These are phyloP conservation scores for Kandelia obovata DNA, from an alignment of 345 rosid genomes.

Conservation along the genomic window DNA sequence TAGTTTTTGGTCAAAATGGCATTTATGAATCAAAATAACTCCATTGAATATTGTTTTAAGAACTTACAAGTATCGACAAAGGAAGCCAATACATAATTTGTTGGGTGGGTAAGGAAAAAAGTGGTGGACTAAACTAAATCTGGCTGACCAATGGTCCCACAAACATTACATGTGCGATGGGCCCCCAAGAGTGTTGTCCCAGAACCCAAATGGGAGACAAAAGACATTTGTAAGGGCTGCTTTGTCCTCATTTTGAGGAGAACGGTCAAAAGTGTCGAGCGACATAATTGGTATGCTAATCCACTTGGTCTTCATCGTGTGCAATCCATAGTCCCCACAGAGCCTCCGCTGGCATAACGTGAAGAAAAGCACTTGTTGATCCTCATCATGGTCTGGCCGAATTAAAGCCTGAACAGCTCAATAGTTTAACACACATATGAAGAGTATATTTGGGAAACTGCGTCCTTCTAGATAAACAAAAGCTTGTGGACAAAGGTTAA, in stretches of 20 bases:
- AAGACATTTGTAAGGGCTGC: slow-evolving; percentile 10
- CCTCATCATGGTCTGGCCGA: slow-evolving; percentile 21
- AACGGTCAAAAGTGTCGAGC: not conserved
- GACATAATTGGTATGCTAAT: not conserved
- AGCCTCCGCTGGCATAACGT: too few species aligned
- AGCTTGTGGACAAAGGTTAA: slow-evolving; percentile 24
- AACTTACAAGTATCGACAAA: slow-evolving; percentile 21
- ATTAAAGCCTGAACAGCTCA: slow-evolving; percentile 13
- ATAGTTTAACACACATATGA: not conserved
- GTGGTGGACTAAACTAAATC: not conserved
- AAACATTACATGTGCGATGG: slow-evolving; percentile 32
- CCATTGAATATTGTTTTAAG: not conserved
- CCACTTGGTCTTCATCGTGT: too few species aligned
- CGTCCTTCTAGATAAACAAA: slow-evolving; percentile 29
- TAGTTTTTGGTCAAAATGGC: too few species aligned
- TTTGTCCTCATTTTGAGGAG: slow-evolving; percentile 38
- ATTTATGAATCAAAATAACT: too few species aligned
- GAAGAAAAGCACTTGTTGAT: too few species aligned
- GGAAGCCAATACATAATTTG: slow-evolving; percentile 11
- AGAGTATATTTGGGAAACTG: slow-evolving; percentile 57
- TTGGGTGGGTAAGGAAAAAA: slow-evolving; percentile 19
- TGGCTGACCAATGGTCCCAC: slow-evolving; percentile 31
- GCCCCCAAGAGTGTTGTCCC: slow-evolving; percentile 28
- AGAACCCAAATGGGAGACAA: slow-evolving; percentile 46
- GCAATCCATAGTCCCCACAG: too few species aligned